Evolutionary conservation across 2,329 filamentous ascomycete species (phyloP).

Genomic region (Aspergillus japonicus): DNA sequence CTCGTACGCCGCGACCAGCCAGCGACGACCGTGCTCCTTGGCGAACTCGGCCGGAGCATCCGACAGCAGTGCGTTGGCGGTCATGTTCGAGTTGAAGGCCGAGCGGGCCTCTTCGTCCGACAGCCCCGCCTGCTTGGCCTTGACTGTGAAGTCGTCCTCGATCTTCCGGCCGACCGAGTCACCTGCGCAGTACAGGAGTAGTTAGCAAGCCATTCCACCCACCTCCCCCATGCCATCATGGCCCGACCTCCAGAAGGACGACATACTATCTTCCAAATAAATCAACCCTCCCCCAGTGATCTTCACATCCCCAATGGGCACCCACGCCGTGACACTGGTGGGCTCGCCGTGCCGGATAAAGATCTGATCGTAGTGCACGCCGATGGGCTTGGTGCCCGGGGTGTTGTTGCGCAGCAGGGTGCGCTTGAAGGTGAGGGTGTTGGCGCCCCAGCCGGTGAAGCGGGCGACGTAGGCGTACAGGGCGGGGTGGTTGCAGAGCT

Average conservation of each 20-base stretch:
- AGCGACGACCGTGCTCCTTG: conserved; percentile 46
- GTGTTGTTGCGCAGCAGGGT: conserved; percentile 58
- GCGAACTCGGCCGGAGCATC: conserved; percentile 50
- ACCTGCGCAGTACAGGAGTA: conserved; percentile 21
- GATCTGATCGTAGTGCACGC: conserved; percentile 62
- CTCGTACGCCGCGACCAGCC: conserved; percentile 55
- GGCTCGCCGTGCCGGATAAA: conserved; percentile 57
- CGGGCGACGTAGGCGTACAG: conserved; percentile 51
- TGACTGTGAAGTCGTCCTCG: conserved; percentile 43
- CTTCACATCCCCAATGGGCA: conserved; percentile 55
- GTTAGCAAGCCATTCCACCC: neutral
- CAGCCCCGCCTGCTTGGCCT: conserved; percentile 51
- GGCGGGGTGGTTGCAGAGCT: conserved; percentile 54
- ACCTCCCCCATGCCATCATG: neutral
- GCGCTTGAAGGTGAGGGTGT: conserved; percentile 48
- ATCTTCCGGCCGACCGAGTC: conserved; percentile 50
- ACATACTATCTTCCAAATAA: conserved; percentile 52
- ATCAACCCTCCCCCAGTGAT: conserved; percentile 59
- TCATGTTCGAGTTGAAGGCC: conserved; percentile 62
- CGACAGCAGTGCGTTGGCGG: conserved; percentile 54
- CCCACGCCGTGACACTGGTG: conserved; percentile 58
- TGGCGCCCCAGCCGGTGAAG: conserved; percentile 55
- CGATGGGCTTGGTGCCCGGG: conserved; percentile 57
- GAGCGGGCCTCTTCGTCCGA: conserved; percentile 52
- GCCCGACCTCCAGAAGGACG: neutral